Evolutionary conservation across 1,139 yeast genomes (phyloP), one percentile per base, ranked within the genome.

Genomic region (Suhomyces yuchorum): DNA sequence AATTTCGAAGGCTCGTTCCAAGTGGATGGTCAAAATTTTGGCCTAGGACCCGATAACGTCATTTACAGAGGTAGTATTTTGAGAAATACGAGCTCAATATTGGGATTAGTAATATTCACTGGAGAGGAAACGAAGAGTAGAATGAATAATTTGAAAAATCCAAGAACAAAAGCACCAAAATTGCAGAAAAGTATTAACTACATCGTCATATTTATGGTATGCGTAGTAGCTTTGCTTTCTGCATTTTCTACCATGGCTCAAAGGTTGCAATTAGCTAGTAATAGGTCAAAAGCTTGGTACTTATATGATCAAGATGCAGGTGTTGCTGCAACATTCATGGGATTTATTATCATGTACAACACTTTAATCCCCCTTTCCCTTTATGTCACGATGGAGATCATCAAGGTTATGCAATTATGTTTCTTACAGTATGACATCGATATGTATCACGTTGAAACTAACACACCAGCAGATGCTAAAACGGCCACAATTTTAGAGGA

Each of bases 91-190:
- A 76, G 77, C 12, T 73, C 80, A 17, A 77, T 83, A 4, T 62
- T 88, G 38, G 99, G 98, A 0, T 61, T 92, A 55, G 97, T 90
- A 9, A 75, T 92, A 1, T 95, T 91, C 72, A 85, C 96, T 0
- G 99, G 99, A 50, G 97, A 91, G 67, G 99, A 95, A 67, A 82
- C 97, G 5, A 95, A 95, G 59, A 90, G 93, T 46, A 79, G 99
- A 66, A 89, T 91, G 96, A 95, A 95, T 67, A 95, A 97, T 20
- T 80, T 90, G 46, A 87, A 82, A 59, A 87, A 88, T 58, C 96
- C 97, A 11, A 78, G 98, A 57, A 85, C 89, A 1, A 95, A 95
- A 65, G 91, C 98, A 0, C 99, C 99, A 1, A 87, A 93, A 58
- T 73, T 95, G 40, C 99, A 93, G 65, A 77, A 75, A 44, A 81